Conservation (phyloP, 331 rosid species). For the Pyrus hybrid region DNA sequence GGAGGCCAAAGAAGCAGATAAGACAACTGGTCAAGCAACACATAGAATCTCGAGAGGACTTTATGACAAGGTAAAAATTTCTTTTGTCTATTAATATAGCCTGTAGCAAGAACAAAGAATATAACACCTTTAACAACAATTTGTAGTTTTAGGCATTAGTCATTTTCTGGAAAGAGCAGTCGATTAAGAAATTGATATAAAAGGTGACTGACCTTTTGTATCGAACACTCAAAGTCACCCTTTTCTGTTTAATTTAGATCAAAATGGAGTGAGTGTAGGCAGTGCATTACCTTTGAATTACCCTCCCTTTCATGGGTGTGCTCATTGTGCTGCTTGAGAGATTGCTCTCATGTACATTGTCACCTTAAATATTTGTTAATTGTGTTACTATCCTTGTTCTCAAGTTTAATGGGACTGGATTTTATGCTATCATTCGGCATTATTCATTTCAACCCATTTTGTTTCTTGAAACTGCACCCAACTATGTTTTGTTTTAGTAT, state of each 20-base stretch:
- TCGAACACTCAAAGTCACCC: background rate
- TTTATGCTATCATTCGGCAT: background rate
- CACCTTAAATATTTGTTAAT: background rate
- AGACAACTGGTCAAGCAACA: slow-evolving; percentile 62
- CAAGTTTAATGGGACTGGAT: background rate
- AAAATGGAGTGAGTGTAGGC: background rate
- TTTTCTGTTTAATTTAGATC: background rate
- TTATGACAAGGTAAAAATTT: slow-evolving; percentile 62
- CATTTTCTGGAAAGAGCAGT: background rate
- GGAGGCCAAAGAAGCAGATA: slow-evolving; percentile 81
- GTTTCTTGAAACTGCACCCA: background rate
- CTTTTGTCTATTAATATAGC: background rate
- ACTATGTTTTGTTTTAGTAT: background rate
- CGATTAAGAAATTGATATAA: background rate
- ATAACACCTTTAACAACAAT: background rate
- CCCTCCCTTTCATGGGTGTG: background rate
- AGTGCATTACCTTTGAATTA: background rate
- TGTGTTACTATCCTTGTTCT: background rate
- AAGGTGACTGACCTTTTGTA: background rate
- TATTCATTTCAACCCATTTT: background rate
- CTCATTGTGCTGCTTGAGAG: background rate
- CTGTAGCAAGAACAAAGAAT: background rate
- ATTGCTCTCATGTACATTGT: background rate
- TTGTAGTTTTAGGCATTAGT: background rate
- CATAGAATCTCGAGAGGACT: slow-evolving; percentile 81